Conservation (phyloP, 805 yeast genomes). For the Saturnispora serradocipensis region DNA sequence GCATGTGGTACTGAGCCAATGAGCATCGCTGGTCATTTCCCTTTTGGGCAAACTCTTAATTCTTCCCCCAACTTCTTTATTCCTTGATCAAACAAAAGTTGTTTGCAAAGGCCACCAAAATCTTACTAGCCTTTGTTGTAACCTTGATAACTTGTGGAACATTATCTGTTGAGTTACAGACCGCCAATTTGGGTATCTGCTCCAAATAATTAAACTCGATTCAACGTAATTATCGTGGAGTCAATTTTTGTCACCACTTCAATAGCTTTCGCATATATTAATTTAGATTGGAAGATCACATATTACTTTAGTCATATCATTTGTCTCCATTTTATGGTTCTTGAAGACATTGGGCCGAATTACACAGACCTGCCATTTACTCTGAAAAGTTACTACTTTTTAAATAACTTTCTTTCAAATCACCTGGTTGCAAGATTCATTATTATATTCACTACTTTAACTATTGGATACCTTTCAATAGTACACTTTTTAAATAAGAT, state of each 20-base stretch:
- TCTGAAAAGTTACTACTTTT: neutral
- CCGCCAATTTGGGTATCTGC: neutral
- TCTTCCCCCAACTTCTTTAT: neutral
- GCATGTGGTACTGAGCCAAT: neutral
- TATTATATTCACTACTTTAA: neutral
- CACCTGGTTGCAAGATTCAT: constrained; percentile 4
- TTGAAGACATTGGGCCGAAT: neutral
- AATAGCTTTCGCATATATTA: neutral
- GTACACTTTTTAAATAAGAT: constrained; percentile 5
- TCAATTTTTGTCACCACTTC: neutral
- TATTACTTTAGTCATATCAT: neutral
- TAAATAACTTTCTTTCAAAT: neutral
- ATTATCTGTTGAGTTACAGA: too few species aligned
- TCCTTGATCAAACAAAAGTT: neutral
- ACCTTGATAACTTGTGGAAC: neutral
- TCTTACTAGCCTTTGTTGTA: neutral
- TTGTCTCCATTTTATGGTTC: neutral
- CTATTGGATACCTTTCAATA: constrained; percentile 2
- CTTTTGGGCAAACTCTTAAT: neutral
- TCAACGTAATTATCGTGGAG: neutral
- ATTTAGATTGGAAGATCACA: neutral
- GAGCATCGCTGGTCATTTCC: neutral
- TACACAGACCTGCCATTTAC: neutral
- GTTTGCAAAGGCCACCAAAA: neutral
- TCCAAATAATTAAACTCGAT: neutral